Conservation (phyloP, 352 stramenopile genomes). For the Globisporangium mamillatum region DNA sequence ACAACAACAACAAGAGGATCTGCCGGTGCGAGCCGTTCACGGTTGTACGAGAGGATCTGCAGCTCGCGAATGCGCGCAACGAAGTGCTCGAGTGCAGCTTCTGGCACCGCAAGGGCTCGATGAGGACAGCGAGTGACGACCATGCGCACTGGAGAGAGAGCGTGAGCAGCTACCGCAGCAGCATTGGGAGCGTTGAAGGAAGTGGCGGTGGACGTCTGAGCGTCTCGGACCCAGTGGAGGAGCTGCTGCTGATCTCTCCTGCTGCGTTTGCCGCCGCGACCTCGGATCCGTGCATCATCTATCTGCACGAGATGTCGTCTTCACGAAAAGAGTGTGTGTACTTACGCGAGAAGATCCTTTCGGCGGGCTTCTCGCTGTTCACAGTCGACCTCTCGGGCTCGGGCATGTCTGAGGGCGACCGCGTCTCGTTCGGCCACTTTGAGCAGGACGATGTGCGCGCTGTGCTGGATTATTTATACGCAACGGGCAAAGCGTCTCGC, state of each 20-base stretch:
- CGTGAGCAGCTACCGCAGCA: constrained; percentile 26
- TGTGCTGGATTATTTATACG: constrained; percentile 66
- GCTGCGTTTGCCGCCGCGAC: constrained; percentile 4
- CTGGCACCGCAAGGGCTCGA: constrained; percentile 36
- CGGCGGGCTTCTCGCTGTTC: constrained; percentile 65
- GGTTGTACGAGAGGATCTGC: constrained; percentile 55
- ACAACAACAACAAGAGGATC: neutral
- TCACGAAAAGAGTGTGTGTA: constrained; percentile 78
- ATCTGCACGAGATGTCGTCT: constrained; percentile 78
- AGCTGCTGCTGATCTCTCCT: constrained; percentile 9
- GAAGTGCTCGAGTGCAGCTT: constrained; percentile 73
- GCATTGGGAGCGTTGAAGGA: constrained; percentile 12
- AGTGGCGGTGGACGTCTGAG: neutral
- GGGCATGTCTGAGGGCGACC: constrained; percentile 59
- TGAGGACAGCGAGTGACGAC: neutral
- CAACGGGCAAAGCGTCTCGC: constrained; percentile 43
- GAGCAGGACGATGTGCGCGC: constrained; percentile 61
- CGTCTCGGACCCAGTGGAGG: constrained; percentile 5
- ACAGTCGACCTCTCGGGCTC: constrained; percentile 72
- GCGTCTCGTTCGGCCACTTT: constrained; percentile 67
- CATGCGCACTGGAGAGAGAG: constrained; percentile 16
- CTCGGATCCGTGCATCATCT: constrained; percentile 58
- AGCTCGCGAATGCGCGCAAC: constrained; percentile 44
- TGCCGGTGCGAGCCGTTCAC: constrained; percentile 6
- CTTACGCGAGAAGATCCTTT: constrained; percentile 47